phyloP scores from a whole-genome alignment of 1,284 basidiomycete genomes.

The Cutaneotrichosporon sp. region DNA sequence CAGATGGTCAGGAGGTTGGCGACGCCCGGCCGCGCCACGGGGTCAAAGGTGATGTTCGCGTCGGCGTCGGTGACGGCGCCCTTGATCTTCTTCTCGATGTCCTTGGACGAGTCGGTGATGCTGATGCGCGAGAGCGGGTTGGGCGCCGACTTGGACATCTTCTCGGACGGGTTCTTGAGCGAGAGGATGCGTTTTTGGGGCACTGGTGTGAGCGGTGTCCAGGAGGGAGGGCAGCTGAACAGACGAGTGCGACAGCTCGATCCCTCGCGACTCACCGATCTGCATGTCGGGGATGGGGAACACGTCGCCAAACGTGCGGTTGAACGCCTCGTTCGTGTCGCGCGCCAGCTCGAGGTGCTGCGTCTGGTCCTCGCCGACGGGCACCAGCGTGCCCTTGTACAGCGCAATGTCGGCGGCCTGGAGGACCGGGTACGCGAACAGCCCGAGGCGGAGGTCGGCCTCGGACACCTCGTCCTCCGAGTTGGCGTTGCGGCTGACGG shows the following conservation, averaged over 20 bases:
- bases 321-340: slow-evolving; percentile 81
- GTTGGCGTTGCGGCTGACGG: slow-evolving; percentile 69
- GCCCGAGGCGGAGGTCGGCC: slow-evolving; percentile 74
- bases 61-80: slow-evolving; percentile 83
- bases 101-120: slow-evolving; percentile 69
- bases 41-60: slow-evolving; percentile 73
- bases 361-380: slow-evolving; percentile 92
- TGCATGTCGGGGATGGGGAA: slow-evolving; percentile 75
- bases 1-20: slow-evolving; percentile 81
- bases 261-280: slow-evolving; percentile 63
- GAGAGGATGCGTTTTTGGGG: slow-evolving; percentile 73
- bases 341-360: slow-evolving; percentile 89
- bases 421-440: slow-evolving; percentile 89
- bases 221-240: too few species aligned
- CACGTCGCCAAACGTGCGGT: slow-evolving; percentile 58
- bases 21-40: slow-evolving; percentile 71
- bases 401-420: slow-evolving; percentile 91
- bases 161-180: slow-evolving; percentile 77
- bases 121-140: slow-evolving; percentile 79
- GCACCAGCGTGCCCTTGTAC: slow-evolving; percentile 89
- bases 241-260: too few species aligned
- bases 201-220: slow-evolving; percentile 57
- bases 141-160: slow-evolving; percentile 94
- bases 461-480: slow-evolving; percentile 77
- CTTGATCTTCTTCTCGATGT: slow-evolving; percentile 72